Base-by-base conservation (phyloP, 768 basidiomycete genomes). In the Sarcodon aspratus region DNA sequence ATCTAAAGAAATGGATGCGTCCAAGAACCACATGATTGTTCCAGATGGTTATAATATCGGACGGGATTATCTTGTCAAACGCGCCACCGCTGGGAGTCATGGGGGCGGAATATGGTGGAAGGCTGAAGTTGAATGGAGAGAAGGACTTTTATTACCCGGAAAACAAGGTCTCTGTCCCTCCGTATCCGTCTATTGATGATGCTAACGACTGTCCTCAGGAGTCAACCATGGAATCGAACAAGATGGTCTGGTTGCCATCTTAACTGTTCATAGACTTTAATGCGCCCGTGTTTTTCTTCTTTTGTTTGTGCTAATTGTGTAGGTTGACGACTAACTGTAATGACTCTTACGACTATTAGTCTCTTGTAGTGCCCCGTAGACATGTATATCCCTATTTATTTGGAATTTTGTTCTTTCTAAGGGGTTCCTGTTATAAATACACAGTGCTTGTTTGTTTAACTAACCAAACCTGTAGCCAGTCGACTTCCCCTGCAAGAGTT, bases 41-140 rank as follows among this genome's bases (percentile, higher is more conserved):
- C 75, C 76, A 5, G 65, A 93, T 52, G 90, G 90, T 1, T 93
- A 91, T 60, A 90, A 93, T 58, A 63, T 76, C 52, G 90, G 90
- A 8, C 78, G 90, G 9, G 82, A 93, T 66, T 80, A 75, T 68
- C 66, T 93, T 46, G 86, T 93, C 13, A 69, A 75, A 38, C 75
- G 69, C 7, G 89, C 90, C 9, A 56, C 75, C 12, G 63, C 70
- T 3, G 83, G 82, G 17, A 72, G 75, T 36, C 66, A 69, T 15
- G 85, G 80, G 75, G 74, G 75, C 33, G 74, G 78, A 4, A 70
- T 74, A 49, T 79, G 74, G 69, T 93, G 89, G 89, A 68, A 71
- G 55, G 85, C 88, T 3, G 76, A 83, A 2, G 75, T 92, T 1
- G 82, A 85, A 57, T 91, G 82, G 82, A 71, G 76, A 18, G 72